These are phyloP conservation scores for Fusarium haematococcum DNA, from an alignment of 2,329 filamentous ascomycete genomes.

Conservation along the genomic window DNA sequence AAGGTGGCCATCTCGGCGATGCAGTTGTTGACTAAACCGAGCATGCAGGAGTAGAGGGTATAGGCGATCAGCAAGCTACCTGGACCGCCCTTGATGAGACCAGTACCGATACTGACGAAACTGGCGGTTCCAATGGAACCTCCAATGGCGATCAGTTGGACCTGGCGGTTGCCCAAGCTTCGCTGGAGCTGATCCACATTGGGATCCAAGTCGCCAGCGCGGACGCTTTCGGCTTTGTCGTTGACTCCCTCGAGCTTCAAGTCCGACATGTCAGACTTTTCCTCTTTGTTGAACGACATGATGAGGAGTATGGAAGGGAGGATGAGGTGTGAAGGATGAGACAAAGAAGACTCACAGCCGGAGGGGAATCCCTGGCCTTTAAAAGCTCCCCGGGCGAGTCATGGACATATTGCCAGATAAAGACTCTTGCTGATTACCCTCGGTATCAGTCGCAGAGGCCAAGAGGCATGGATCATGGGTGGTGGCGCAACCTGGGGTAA, in stretches of 20 bases:
- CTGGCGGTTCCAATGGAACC: conserved; percentile 30
- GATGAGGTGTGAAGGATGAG: not conserved
- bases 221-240: conserved; percentile 12
- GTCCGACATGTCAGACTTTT: conserved; percentile 11
- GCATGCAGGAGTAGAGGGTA: conserved; percentile 25
- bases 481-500: not conserved
- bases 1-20: conserved; percentile 29
- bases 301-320: not conserved
- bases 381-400: not conserved
- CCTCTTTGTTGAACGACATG: conserved; percentile 1
- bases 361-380: not conserved
- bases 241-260: conserved; percentile 11
- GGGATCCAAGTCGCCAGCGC: conserved; percentile 1
- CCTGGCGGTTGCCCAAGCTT: conserved; percentile 25
- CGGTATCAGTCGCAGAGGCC: not conserved
- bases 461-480: not conserved
- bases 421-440: not conserved
- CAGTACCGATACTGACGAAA: conserved; percentile 28
- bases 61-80: conserved; percentile 22
- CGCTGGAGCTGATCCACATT: conserved; percentile 19
- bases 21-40: conserved; percentile 21
- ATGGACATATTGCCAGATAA: not conserved
- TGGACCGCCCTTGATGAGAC: conserved; percentile 25
- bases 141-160: conserved; percentile 30
- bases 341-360: not conserved